Base-by-base conservation (phyloP, 1,284 basidiomycete genomes). In the Polyporus tsugae region DNA sequence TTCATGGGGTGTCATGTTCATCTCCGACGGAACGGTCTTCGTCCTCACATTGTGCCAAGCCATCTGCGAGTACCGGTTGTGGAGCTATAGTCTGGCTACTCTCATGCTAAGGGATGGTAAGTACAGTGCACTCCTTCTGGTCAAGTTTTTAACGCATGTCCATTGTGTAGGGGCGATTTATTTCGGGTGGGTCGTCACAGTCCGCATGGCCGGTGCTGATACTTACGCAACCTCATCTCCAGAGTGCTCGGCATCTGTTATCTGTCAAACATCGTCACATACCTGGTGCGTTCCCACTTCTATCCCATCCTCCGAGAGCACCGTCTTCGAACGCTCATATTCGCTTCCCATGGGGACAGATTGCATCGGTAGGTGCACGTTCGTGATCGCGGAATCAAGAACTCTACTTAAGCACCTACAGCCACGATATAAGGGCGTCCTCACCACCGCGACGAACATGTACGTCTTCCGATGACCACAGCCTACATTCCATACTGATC, bases 181-280 rank as follows among this genome's bases (percentile, higher is more conserved):
- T 33, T 53, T 33, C 15, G 52, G 25, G 52, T 53, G 33, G 1
- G 52, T 53, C 13, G 5, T 33, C 33, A 33, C 52, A 19, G 25
- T 53, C 25, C 4, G 29, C 29, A 29, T 29, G 29, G 49, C 10
- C 13, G 19, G 6, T 52, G 10, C n/a, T 29, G 22, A 29, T 25
- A 29, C n/a, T 52, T 25, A 29, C 13, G 49, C n/a, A 15, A 15
- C 25, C 22, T 29, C 13, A 25, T 29, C 52, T 33, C 29, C 52
- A 53, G 52, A 4, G 52, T 53, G 10, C 52, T 53, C 11, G 52
- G 25, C 13, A 53, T 53, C 52, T 53, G 52, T 53, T 53, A 53
- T 33, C 13, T 17, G 52, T 33, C 17, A 6, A 33, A 29, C 15
- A 33, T 53, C 11, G 17, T 53, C 25, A 17, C 52, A 17, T 33